Base-by-base conservation (phyloP, 306 rosid species). In the Astragalus membranaceus region DNA sequence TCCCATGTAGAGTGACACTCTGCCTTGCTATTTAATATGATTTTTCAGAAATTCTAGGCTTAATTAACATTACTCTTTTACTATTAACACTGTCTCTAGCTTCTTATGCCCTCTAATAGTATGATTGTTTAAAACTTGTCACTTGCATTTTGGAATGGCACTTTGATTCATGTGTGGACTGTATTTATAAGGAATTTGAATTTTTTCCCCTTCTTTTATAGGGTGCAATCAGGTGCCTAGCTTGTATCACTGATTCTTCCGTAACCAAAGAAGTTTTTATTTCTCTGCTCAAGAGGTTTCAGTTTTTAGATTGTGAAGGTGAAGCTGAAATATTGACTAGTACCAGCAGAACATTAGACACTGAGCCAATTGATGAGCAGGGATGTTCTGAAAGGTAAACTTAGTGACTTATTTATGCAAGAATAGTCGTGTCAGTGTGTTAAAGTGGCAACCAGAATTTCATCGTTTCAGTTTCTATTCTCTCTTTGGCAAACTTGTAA, bases 191-290 rank as follows among this genome's bases (percentile, higher is more conserved):
- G 49, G 37, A 37, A 33, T 77, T 70, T 65, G 12, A 50, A 35
- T 7, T 13, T 23, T 23, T 39, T 47, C 29, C 14, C 62, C 65
- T 56, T 82, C 48, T 57, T 73, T 86, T 64, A 52, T 85, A 93
- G 98, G 90, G 83, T 80, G 90, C 96, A 48, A 84, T 93, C 76
- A 83, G 89, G 76, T 90, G 97, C 83, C 78, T 93, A 81, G 96
- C 94, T 74, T 90, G 92, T 14, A 80, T 93, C 54, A 69, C 87
- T 15, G 96, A 90, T 89, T 83, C 98, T 59, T 81, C 88, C 53
- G 62, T 82, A 49, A 71, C 76, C 65, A 83, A 85, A 82, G 83
- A 77, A 53, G 70, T 81, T 46, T 75, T 93, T 70, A 2, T 75
- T 59, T 87, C 90, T 42, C 61, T 90, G 60, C 78, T 88, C 9